Evolutionary conservation across 306 rosid species (phyloP), one percentile per base, ranked within the genome.

Genomic region (Trifolium fragiferum): DNA sequence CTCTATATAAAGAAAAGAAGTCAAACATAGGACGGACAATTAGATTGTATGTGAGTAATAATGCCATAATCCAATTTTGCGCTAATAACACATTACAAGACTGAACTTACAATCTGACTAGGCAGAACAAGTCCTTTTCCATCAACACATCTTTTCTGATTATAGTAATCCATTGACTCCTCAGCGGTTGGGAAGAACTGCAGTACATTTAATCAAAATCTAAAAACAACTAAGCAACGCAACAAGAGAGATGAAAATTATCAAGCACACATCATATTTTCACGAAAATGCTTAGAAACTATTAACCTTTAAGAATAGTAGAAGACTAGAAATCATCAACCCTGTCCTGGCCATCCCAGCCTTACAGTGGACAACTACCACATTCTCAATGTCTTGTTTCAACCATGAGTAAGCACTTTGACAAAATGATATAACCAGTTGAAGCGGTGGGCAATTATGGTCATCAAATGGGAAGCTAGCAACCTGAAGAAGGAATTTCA

Each of bases 321-420:
- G 90, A 86, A 95, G 96, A 85, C 99, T 95, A 75, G 97, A 92
- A 77, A 95, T 95, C 98, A 92, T 95, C 90, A 95, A 83, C 57
- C 99, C 99, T 20, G 99, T 95, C 85, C 99, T 82, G 1, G 98
- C 98, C 98, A 92, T 95, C 81, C 99, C 99, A 33, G 98, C 97
- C 86, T 95, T 95, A 80, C 99, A 95, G 81, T 95, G 98, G 87
- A 95, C 99, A 70, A 90, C 99, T 82, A 95, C 98, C 37, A 95
- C 96, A 83, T 95, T 95, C 86, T 95, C 98, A 59, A 95, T 89
- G 80, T 92, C 99, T 82, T 92, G 82, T 84, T 92, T 95, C 91
- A 95, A 84, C 99, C 99, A 95, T 23, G 98, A 82, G 87, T 92
- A 95, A 33, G 99, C 97, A 82, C 99, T 95, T 81, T 81, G 96